Evolutionary conservation across 108 stramenopile genomes (phyloP), one percentile per base, ranked within the genome.

Genomic region (Schizochytrium sp.): DNA sequence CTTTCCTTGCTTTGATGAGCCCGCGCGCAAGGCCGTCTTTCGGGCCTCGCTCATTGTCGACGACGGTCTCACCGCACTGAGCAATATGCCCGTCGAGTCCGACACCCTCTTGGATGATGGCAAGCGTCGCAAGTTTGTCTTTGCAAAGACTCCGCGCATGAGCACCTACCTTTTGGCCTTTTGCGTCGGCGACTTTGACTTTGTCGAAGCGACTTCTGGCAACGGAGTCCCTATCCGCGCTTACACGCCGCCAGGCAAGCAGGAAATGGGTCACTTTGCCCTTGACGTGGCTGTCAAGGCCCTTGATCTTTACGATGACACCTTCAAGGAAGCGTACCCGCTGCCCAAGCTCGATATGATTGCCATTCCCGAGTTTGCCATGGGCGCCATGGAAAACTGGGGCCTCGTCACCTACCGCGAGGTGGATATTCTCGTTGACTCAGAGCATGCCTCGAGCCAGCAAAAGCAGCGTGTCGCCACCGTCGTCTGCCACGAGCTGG

Each of bases 1-100:
- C 71, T 98, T 99, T 91, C 98, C 98, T 44, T 98, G 98, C 91
- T 96, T 97, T 94, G 98, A 99, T 91, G 98, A 99, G 94, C 98
- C 98, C 12, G 95, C 95, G 55, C 95, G 95, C 69, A 99, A 99
- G 93, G 97, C 97, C 18, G 93, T 95, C 18, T 99, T 99, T 87
- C 87, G 88, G 16, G 91, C 98, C 34, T 95, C 97, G 4, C 89
- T 97, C 88, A 87, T 21, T 43, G 92, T 98, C 4, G 96, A 97
- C 43, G 87, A 89, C 60, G 89, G 94, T 25, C 91, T 98, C 58
- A 95, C 95, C 45, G 76, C 76, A 12, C 95, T 98, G 88, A 90
- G 89, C 93, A 99, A 99, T 93, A 99, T 98, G 98, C 98, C 98
- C 53, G 97, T 97, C 90, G 76, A 92, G 57, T 94, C 96, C 19